Percentiles rank a stretch among this genome's conserved stretches.
phyloP scores from a whole-genome alignment of 805 yeast genomes.

The Wickerhamiella slavikovae region DNA sequence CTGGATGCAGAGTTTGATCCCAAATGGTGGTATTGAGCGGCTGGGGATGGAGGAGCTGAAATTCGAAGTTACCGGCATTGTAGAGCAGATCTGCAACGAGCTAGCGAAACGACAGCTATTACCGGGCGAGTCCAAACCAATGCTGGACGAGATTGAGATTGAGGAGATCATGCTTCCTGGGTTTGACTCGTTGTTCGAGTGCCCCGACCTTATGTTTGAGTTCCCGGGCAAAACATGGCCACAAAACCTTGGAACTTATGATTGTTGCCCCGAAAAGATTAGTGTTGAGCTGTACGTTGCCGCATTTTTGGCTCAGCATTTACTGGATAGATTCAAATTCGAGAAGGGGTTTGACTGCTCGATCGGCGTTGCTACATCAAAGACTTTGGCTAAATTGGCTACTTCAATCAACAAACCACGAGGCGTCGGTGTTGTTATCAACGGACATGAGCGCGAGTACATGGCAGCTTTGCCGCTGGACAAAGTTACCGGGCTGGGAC shows the following conservation, averaged over 20 bases:
- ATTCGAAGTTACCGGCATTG: constrained; percentile 11
- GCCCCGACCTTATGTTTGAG: constrained; percentile 13
- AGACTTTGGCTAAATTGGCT: constrained; percentile 15
- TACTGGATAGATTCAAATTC: constrained; percentile 11
- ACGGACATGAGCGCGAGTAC: constrained; percentile 10
- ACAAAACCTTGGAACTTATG: constrained; percentile 3
- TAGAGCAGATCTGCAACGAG: constrained; percentile 2
- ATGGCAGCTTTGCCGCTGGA: constrained; percentile 6
- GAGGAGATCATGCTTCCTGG: constrained; percentile 4
- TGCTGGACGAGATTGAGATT: constrained; percentile 7
- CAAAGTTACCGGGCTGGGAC: constrained; percentile 15
- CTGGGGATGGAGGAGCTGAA: constrained; percentile 18
- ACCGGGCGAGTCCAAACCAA: background rate
- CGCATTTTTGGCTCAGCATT: constrained; percentile 12
- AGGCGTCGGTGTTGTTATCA: constrained; percentile 14
- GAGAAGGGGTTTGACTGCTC: constrained; percentile 15
- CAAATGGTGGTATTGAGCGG: constrained; percentile 13
- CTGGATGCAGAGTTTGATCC: constrained; percentile 9
- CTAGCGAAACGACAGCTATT: background rate
- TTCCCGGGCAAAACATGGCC: constrained; percentile 12
- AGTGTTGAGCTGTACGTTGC: constrained; percentile 11
- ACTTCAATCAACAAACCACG: constrained; percentile 14
- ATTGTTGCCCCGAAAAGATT: background rate
- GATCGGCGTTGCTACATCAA: constrained; percentile 15
- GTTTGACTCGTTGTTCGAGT: constrained; percentile 3